Conservation (phyloP, 2,329 filamentous ascomycete genomes). For the Neocucurbitaria cava region DNA sequence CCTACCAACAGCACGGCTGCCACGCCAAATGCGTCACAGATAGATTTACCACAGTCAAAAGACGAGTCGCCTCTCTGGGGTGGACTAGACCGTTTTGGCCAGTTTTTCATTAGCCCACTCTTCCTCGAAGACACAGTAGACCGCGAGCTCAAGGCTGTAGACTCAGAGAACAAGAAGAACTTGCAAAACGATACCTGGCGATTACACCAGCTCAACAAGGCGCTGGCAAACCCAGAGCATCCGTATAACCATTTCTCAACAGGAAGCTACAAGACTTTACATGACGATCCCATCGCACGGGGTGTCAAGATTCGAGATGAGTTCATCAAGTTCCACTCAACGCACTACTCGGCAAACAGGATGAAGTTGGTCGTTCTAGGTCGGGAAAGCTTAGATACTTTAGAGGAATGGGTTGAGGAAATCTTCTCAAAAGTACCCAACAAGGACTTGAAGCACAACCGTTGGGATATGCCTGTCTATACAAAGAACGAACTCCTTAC, state of each 20-base stretch:
- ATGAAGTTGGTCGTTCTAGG: slow-evolving; percentile 93
- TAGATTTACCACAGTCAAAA: slow-evolving; percentile 46
- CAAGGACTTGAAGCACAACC: slow-evolving; percentile 74
- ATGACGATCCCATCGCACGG: slow-evolving; percentile 77
- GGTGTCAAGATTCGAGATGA: slow-evolving; percentile 87
- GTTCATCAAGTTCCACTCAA: slow-evolving; percentile 90
- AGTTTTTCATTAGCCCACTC: slow-evolving; percentile 89
- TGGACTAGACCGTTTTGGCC: slow-evolving; percentile 87
- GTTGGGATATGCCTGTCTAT: slow-evolving; percentile 71
- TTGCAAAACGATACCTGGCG: slow-evolving; percentile 90
- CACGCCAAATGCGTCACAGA: slow-evolving; percentile 46
- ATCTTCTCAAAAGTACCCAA: slow-evolving; percentile 83
- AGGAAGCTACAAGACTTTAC: slow-evolving; percentile 84
- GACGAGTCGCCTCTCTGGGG: slow-evolving; percentile 72
- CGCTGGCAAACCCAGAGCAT: slow-evolving; percentile 84
- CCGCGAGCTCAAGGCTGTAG: slow-evolving; percentile 84
- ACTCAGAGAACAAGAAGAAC: slow-evolving; percentile 98
- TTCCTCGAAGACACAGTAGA: slow-evolving; percentile 87
- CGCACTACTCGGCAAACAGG: slow-evolving; percentile 88
- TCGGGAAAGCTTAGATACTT: slow-evolving; percentile 78
- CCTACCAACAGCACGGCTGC: slow-evolving; percentile 58
- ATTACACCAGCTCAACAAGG: slow-evolving; percentile 85
- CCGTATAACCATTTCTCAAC: slow-evolving; percentile 93
- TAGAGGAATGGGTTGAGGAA: slow-evolving; percentile 84
- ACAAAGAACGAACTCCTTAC: slow-evolving; percentile 67